Percentiles rank a stretch among this genome's conserved stretches.
Conservation (phyloP, 2,329 filamentous ascomycete genomes). For the Sporothrix schenckii region DNA sequence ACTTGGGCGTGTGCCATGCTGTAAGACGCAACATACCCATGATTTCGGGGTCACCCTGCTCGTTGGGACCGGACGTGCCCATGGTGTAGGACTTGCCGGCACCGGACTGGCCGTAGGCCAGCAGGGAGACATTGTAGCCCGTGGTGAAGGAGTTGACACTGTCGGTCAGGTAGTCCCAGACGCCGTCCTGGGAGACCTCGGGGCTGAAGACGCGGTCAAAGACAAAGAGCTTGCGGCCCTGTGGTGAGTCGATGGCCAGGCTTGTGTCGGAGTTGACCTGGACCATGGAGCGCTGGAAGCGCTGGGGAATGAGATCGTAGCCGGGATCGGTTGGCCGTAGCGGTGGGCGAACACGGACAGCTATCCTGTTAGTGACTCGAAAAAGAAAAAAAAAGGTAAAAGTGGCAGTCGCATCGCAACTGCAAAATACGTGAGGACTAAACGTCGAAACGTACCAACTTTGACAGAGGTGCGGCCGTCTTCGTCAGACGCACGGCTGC, state of each 20-base stretch:
- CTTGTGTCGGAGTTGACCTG: constrained; percentile 85
- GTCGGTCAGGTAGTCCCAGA: constrained; percentile 93
- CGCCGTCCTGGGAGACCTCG: constrained; percentile 79
- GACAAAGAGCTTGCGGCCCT: constrained; percentile 92
- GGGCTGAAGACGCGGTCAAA: constrained; percentile 94
- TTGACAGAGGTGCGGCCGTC: constrained; percentile 89
- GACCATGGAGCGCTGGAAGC: constrained; percentile 91
- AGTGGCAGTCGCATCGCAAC: neutral
- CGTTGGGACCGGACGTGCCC: constrained; percentile 85
- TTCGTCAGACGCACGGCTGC: constrained; percentile 85
- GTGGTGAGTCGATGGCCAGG: constrained; percentile 84
- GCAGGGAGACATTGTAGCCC: constrained; percentile 96
- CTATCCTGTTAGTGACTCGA: constrained; percentile 51
- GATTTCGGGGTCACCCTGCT: constrained; percentile 68
- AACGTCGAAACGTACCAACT: constrained; percentile 78
- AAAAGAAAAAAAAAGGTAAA: constrained; percentile 29
- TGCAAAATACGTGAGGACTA: neutral
- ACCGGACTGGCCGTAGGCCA: constrained; percentile 96
- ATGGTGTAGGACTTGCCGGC: constrained; percentile 99
- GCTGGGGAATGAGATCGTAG: constrained; percentile 91
- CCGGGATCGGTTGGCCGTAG: constrained; percentile 83
- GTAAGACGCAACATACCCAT: constrained; percentile 67
- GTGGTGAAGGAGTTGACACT: constrained; percentile 88
- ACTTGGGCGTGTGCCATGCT: neutral
- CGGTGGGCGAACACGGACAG: constrained; percentile 88